A percentile compares a stretch with the other conserved stretches of the same genome.
These are phyloP conservation scores for Penicillium dipodomyicola DNA, from an alignment of 495 filamentous ascomycete genomes.

Conservation along the genomic window DNA sequence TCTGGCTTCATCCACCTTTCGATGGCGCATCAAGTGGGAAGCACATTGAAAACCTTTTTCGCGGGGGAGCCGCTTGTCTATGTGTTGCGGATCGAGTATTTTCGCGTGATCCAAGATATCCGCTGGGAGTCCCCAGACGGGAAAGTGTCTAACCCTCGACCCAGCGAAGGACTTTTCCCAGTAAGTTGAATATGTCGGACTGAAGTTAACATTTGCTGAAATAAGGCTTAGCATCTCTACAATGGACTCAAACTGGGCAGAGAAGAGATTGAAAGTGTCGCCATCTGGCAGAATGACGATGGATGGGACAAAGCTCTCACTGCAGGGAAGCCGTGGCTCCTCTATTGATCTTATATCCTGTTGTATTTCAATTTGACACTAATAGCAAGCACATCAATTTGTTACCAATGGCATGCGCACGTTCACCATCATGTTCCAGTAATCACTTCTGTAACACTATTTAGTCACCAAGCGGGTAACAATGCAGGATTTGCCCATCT, in stretches of 20 bases:
- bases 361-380: conserved; percentile 13
- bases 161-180: conserved; percentile 46
- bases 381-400: conserved; percentile 3
- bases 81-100: conserved; percentile 73
- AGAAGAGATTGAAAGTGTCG: conserved; percentile 44
- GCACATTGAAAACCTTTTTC: conserved; percentile 63
- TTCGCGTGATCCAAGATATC: conserved; percentile 45
- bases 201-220: conserved; percentile 8
- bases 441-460: not conserved
- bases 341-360: conserved; percentile 24
- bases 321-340: conserved; percentile 42
- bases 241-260: conserved; percentile 45
- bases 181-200: conserved; percentile 25
- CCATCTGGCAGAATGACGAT: conserved; percentile 45
- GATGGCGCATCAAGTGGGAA: conserved; percentile 40
- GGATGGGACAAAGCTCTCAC: conserved; percentile 44
- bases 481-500: conserved; percentile 55
- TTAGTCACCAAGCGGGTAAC: conserved; percentile 45
- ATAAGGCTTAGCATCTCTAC: conserved; percentile 38
- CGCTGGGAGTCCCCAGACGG: conserved; percentile 45
- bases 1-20: conserved; percentile 47
- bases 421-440: not conserved
- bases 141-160: conserved; percentile 40
- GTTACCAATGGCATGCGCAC: conserved; percentile 6
- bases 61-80: conserved; percentile 70